Evolutionary conservation across 441 rosid genomes (phyloP).

Genomic region (Jatropha multifida): DNA sequence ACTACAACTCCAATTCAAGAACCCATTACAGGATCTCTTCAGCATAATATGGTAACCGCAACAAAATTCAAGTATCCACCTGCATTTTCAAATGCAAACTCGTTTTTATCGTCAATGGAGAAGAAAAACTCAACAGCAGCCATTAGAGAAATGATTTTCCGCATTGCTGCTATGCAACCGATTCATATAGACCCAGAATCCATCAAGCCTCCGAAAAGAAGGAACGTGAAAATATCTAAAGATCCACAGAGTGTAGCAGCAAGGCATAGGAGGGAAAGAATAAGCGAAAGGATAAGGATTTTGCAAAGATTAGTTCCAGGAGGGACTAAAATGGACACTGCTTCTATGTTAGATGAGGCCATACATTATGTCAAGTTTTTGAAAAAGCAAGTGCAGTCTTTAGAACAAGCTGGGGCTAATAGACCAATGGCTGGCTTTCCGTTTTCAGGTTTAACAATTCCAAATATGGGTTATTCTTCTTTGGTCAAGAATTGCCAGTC

Average conservation of each 20-base stretch:
- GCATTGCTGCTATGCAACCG: constrained; percentile 93
- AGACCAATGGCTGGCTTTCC: constrained; percentile 39
- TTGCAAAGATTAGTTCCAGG: constrained; percentile 92
- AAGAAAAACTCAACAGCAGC: constrained; percentile 67
- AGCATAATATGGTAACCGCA: too few species aligned
- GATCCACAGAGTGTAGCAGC: constrained; percentile 98
- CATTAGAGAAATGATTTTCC: constrained; percentile 86
- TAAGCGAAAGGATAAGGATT: constrained; percentile 87
- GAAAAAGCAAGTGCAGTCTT: constrained; percentile 75
- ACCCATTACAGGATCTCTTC: constrained; percentile 20
- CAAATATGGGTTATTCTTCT: constrained; percentile 36
- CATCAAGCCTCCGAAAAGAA: constrained; percentile 75
- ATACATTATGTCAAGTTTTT: constrained; percentile 88
- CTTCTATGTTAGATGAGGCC: constrained; percentile 93
- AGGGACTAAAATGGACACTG: constrained; percentile 98
- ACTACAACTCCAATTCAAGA: constrained; percentile 30
- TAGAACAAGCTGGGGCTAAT: constrained; percentile 61
- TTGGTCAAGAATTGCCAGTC: constrained; percentile 47
- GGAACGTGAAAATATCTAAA: constrained; percentile 88
- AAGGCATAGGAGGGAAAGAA: constrained; percentile 76
- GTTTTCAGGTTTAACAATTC: constrained; percentile 37
- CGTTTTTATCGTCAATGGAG: constrained; percentile 44
- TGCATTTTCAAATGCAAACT: constrained; percentile 30
- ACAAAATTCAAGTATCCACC: constrained; percentile 30
- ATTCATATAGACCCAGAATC: constrained; percentile 90